Evolutionary conservation across 2,329 filamentous ascomycete species (phyloP).

Genomic region (Fusarium decemcellulare): DNA sequence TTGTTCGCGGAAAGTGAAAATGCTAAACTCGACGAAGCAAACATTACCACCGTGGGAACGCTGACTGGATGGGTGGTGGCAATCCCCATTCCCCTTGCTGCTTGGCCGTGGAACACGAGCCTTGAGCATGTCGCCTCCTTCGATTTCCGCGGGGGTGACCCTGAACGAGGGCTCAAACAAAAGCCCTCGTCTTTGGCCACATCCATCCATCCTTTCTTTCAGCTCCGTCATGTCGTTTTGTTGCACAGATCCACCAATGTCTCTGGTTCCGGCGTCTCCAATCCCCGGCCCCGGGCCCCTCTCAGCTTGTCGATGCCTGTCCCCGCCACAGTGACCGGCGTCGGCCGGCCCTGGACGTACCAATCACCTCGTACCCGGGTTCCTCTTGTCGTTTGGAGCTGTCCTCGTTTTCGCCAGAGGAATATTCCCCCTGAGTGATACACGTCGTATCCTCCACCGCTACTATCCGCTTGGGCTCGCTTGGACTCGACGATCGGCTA

Average conservation of each 20-base stretch:
- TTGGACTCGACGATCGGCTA: constrained; percentile 24
- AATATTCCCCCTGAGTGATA: constrained; percentile 20
- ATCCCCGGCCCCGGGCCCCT: constrained; percentile 24
- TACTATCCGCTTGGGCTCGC: constrained; percentile 10
- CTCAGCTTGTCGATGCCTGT: constrained; percentile 23
- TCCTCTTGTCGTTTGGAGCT: constrained; percentile 11
- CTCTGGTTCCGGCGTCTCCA: constrained; percentile 33
- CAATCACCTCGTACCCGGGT: constrained; percentile 19
- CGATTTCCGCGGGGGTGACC: constrained; percentile 5
- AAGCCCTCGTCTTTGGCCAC: constrained; percentile 19
- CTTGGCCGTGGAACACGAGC: constrained; percentile 1
- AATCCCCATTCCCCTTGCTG: constrained; percentile 1
- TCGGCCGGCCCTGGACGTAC: constrained; percentile 22
- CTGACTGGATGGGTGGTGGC: background rate
- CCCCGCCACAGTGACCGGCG: constrained; percentile 31
- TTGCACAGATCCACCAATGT: constrained; percentile 42
- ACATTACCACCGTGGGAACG: constrained; percentile 7
- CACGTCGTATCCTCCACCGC: background rate
- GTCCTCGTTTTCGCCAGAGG: constrained; percentile 1
- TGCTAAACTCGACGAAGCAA: constrained; percentile 12
- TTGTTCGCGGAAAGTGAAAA: background rate
- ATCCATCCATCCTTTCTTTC: constrained; percentile 6
- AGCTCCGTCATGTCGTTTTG: constrained; percentile 24
- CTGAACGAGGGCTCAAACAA: constrained; percentile 18
- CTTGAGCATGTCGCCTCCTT: constrained; percentile 18